Percentiles rank a stretch among this genome's conserved stretches.
Evolutionary conservation across 2,329 filamentous ascomycete species (phyloP).

Genomic region (Penicillium sp.): DNA sequence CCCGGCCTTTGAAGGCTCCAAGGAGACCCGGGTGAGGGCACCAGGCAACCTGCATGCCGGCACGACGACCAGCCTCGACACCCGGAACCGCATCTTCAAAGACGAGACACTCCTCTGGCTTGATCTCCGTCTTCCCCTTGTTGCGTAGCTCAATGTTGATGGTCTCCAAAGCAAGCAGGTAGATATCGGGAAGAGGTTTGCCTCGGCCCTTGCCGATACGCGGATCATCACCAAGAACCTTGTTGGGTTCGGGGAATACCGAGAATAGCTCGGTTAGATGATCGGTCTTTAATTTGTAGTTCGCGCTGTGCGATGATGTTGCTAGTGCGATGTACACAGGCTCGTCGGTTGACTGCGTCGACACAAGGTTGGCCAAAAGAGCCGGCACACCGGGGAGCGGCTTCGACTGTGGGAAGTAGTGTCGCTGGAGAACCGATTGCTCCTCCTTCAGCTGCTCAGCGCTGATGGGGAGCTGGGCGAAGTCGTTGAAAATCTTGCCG

Average conservation of each 20-base stretch:
- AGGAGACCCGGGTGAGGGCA: constrained; percentile 77
- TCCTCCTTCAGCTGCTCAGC: constrained; percentile 63
- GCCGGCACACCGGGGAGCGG: constrained; percentile 74
- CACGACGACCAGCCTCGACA: constrained; percentile 83
- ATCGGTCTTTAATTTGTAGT: constrained; percentile 73
- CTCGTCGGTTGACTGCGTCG: constrained; percentile 34
- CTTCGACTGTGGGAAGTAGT: constrained; percentile 70
- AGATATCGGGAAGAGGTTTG: constrained; percentile 94
- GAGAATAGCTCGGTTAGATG: constrained; percentile 53
- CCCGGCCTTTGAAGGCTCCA: constrained; percentile 70
- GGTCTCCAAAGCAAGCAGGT: constrained; percentile 76
- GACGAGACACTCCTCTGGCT: constrained; percentile 84
- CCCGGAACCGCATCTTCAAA: constrained; percentile 96
- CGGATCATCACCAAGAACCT: constrained; percentile 80
- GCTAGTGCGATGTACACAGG: constrained; percentile 79
- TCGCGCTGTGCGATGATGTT: constrained; percentile 69
- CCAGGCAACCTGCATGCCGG: constrained; percentile 95
- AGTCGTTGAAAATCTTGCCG: constrained; percentile 65
- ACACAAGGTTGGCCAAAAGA: constrained; percentile 53
- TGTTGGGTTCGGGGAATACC: constrained; percentile 64
- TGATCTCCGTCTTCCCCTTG: constrained; percentile 59
- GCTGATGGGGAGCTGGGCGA: constrained; percentile 80
- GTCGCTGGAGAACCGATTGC: constrained; percentile 61
- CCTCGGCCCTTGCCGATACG: constrained; percentile 77
- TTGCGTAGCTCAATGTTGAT: constrained; percentile 71